Base-by-base conservation (phyloP, 139 green algal species). In the Microglena sp. region DNA sequence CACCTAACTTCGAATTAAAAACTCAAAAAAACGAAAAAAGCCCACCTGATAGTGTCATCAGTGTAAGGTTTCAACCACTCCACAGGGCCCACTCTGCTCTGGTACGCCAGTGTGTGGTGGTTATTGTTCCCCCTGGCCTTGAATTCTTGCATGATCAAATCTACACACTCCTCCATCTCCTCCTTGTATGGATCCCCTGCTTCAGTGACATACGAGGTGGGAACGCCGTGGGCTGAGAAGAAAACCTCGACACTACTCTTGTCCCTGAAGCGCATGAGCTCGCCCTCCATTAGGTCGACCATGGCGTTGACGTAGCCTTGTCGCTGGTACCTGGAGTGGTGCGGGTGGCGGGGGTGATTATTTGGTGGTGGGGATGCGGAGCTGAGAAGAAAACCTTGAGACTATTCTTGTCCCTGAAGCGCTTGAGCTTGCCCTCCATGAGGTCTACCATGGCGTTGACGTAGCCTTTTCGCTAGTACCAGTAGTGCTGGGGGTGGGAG, bases 51-150 rank as follows among this genome's bases (percentile, higher is more conserved):
- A 53, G 70, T 87, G 35, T 93, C 89, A 74, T 99, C 94, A 7
- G 94, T 99, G 83, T 99, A 99, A 0, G 94, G 94, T 67, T 91
- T 83, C 53, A 99, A 75, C 94, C 94, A 99, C 79, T 99, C 87
- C 62, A 96, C 82, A 0, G 94, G 93, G 8, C 94, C 94, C 31
- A 99, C 94, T 0, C 94, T 72, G 55, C 73, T 89, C 84, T 99
- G 94, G 74, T 99, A 99, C 0, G 94, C 94, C 43, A 99, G 85
- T 26, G 90, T 97, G 85, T 97, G 85, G 21, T 68, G 46, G 80
- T 99, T 99, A 56, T 45, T 27, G 30, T 54, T 66, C 5, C 84
- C 88, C 1, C 90, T 62, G 8, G 53, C 33, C 33, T 63, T 34
- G 55, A 98, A 70, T 78, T 96, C 85, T 4, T 63, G 46, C 88